Conservation (phyloP, 306 rosid species). For the Pueraria montana region DNA sequence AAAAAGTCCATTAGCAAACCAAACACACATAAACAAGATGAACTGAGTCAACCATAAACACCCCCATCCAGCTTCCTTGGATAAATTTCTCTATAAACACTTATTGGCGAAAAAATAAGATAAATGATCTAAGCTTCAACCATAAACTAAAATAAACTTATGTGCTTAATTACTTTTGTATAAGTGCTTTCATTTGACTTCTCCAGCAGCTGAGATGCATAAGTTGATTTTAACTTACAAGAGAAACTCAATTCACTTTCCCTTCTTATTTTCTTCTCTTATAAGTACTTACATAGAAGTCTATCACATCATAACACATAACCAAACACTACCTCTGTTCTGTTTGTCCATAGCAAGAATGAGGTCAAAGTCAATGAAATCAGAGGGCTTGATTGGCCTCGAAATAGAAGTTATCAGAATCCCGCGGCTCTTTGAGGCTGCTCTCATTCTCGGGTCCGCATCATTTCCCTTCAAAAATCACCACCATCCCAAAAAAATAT, state of each 20-base stretch:
- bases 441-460: conserved; percentile 96
- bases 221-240: too few relatives aligned
- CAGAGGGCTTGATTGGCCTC: conserved; percentile 83
- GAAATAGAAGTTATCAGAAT: conserved; percentile 81
- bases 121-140: too few relatives aligned
- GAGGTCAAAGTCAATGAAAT: conserved; percentile 85
- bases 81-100: too few relatives aligned
- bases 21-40: conserved; percentile 1
- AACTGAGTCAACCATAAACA: conserved; percentile 15
- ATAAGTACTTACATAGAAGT: too few relatives aligned
- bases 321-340: conserved; percentile 68
- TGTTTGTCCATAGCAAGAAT: conserved; percentile 94
- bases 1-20: conserved; percentile 34
- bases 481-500: conserved; percentile 22
- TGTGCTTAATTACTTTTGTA: too few relatives aligned
- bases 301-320: background rate
- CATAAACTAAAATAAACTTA: too few relatives aligned
- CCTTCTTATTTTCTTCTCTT: too few relatives aligned
- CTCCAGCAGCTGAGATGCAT: too few relatives aligned
- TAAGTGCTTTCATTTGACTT: too few relatives aligned
- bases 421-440: conserved; percentile 88
- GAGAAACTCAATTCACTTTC: too few relatives aligned
- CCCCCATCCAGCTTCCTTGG: background rate
- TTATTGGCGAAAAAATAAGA: too few relatives aligned
- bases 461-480: conserved; percentile 71